Percentiles rank a stretch among this genome's conserved stretches.
phyloP scores from a whole-genome alignment of 306 rosid species.

The Fragaria vesca region DNA sequence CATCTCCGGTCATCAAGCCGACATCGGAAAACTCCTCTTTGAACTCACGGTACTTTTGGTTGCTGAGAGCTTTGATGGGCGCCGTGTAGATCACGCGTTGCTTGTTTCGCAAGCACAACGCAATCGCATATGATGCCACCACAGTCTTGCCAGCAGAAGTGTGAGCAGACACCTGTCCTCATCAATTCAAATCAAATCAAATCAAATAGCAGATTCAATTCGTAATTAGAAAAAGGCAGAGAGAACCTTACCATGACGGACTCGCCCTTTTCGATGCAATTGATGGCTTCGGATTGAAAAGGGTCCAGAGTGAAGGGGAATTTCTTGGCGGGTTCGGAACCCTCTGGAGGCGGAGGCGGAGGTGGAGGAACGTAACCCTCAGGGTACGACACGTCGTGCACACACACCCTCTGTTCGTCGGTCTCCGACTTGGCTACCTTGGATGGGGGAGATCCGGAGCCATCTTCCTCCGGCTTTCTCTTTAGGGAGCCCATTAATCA shows the following conservation, averaged over 20 bases:
- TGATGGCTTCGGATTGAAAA: conserved; percentile 75
- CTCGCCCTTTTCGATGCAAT: conserved; percentile 68
- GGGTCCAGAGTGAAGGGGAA: conserved; percentile 86
- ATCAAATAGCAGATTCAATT: too few species aligned
- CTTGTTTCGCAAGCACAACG: conserved; percentile 75
- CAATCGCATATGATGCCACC: conserved; percentile 88
- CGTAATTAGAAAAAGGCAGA: neutral
- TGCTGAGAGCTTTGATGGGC: conserved; percentile 94
- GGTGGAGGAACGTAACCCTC: conserved; percentile 45
- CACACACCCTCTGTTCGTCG: conserved; percentile 36
- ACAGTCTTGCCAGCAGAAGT: conserved; percentile 97
- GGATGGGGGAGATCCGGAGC: conserved; percentile 8
- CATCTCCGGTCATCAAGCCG: conserved; percentile 97
- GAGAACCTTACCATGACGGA: conserved; percentile 67
- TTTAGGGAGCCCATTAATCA: conserved; percentile 18
- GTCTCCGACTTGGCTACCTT: conserved; percentile 16
- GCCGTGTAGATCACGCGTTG: conserved; percentile 93
- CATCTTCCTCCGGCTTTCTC: conserved; percentile 44
- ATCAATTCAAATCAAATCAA: neutral
- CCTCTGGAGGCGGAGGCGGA: conserved; percentile 12
- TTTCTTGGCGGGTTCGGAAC: conserved; percentile 61
- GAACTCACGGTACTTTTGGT: conserved; percentile 90
- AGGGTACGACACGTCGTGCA: conserved; percentile 80
- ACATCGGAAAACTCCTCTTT: conserved; percentile 93
- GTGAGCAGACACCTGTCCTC: conserved; percentile 89